Evolutionary conservation across 352 stramenopile species (phyloP).

Genomic region (Phytophthora fragariaefolia): DNA sequence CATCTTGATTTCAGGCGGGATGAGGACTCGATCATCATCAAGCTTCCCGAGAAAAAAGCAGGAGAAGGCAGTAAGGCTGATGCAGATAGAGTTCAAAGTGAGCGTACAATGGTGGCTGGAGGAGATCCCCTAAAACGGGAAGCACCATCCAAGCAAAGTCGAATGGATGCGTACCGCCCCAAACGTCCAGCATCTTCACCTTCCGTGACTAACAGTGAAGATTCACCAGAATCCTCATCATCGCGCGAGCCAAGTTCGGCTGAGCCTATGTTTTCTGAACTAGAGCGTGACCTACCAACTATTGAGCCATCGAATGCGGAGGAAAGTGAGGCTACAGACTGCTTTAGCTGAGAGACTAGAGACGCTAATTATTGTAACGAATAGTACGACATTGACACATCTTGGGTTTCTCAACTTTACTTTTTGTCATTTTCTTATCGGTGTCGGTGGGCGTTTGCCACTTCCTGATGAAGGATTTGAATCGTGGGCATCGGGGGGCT

Average conservation of each 20-base stretch:
- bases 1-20: slow-evolving; percentile 70
- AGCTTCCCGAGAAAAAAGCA: slow-evolving; percentile 59
- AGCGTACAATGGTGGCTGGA: slow-evolving; percentile 26
- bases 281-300: not conserved
- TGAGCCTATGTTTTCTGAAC: not conserved
- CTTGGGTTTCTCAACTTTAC: slow-evolving; percentile 15
- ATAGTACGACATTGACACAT: not conserved
- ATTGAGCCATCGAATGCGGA: slow-evolving; percentile 2
- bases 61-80: slow-evolving; percentile 1
- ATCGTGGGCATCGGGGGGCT: slow-evolving; percentile 5
- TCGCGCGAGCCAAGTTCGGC: slow-evolving; percentile 2
- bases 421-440: slow-evolving; percentile 33
- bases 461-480: slow-evolving; percentile 5
- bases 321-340: not conserved
- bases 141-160: not conserved
- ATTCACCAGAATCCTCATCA: not conserved
- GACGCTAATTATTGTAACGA: not conserved
- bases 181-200: slow-evolving; percentile 27
- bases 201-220: not conserved
- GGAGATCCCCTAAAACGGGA: slow-evolving; percentile 17
- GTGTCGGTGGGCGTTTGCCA: slow-evolving; percentile 9
- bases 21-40: slow-evolving; percentile 72
- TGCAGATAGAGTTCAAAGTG: slow-evolving; percentile 24
- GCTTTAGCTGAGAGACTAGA: not conserved
- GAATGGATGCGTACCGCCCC: slow-evolving; percentile 12